A percentile compares a stretch with the other conserved stretches of the same genome.
Evolutionary conservation across 208 protist species (phyloP).

Genomic region (Trypanosoma congolense): DNA sequence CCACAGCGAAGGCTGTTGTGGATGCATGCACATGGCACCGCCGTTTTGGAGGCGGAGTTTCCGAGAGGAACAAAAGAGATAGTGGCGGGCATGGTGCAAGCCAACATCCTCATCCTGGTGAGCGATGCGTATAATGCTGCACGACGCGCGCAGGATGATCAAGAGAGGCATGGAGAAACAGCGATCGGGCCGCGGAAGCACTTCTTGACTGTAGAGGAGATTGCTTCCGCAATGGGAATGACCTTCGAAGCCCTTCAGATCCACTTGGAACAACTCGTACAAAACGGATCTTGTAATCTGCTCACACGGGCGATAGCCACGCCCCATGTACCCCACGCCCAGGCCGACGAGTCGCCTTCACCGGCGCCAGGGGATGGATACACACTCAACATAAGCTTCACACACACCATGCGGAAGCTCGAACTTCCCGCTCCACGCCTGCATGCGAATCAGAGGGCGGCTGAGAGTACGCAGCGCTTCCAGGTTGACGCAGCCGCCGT

Average conservation of each 20-base stretch:
- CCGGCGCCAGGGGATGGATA: constrained; percentile 36
- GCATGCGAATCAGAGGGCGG: not conserved
- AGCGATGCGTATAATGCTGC: constrained; percentile 36
- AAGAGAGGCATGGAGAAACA: not conserved
- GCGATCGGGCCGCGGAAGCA: not conserved
- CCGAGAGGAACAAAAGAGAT: constrained; percentile 50
- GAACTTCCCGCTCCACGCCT: constrained; percentile 33
- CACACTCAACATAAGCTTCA: constrained; percentile 46
- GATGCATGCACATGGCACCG: constrained; percentile 56
- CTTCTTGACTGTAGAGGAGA: constrained; percentile 17
- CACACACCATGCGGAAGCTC: constrained; percentile 46
- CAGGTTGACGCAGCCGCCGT: constrained; percentile 64
- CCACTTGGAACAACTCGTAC: constrained; percentile 27
- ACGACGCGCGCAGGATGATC: not conserved
- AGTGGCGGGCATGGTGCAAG: constrained; percentile 42
- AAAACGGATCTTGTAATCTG: constrained; percentile 23
- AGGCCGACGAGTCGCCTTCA: not conserved
- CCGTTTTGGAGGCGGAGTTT: constrained; percentile 45
- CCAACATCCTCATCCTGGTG: constrained; percentile 56
- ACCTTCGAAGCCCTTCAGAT: constrained; percentile 25
- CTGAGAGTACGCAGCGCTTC: constrained; percentile 28
- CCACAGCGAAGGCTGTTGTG: constrained; percentile 61
- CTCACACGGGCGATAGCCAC: constrained; percentile 14
- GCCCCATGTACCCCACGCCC: not conserved
- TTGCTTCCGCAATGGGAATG: constrained; percentile 32